Conservation (phyloP, 2,329 filamentous ascomycete species). For the Cladophialophora bantiana region DNA sequence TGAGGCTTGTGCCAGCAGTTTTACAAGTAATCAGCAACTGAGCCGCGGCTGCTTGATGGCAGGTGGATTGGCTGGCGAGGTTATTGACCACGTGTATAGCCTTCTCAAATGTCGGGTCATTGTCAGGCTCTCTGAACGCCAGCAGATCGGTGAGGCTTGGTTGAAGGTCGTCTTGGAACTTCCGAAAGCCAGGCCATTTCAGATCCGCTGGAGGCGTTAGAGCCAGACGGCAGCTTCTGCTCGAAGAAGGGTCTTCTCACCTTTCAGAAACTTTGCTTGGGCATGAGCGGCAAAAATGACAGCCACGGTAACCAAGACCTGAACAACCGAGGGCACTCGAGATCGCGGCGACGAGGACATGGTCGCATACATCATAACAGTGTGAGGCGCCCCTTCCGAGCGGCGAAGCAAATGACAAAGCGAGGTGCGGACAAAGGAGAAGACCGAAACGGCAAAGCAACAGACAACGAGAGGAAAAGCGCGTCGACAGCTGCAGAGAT, state of each 20-base stretch:
- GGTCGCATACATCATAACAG: not conserved
- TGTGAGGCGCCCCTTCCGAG: not conserved
- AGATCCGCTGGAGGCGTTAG: conserved; percentile 32
- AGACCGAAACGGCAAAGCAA: not conserved
- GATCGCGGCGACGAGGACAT: conserved; percentile 5
- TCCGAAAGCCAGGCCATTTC: conserved; percentile 26
- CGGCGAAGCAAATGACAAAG: not conserved
- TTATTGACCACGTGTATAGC: conserved; percentile 34
- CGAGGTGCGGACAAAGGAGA: not conserved
- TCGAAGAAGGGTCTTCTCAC: conserved; percentile 14
- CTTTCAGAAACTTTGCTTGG: conserved; percentile 27
- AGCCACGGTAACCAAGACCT: conserved; percentile 4
- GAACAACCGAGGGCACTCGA: not conserved
- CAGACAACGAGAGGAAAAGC: not conserved
- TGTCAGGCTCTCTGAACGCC: conserved; percentile 26
- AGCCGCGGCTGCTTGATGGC: conserved; percentile 34
- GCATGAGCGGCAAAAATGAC: conserved; percentile 5
- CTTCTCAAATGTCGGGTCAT: conserved; percentile 32
- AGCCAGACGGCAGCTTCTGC: not conserved
- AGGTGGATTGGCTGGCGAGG: conserved; percentile 34
- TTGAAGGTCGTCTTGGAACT: conserved; percentile 18
- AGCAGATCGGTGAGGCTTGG: conserved; percentile 33
- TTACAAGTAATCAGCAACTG: conserved; percentile 35
- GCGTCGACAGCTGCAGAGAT: not conserved
- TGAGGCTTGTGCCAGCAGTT: conserved; percentile 23